Base-by-base conservation (phyloP, 495 filamentous ascomycete species). In the Podospora bellae-mahoneyi region DNA sequence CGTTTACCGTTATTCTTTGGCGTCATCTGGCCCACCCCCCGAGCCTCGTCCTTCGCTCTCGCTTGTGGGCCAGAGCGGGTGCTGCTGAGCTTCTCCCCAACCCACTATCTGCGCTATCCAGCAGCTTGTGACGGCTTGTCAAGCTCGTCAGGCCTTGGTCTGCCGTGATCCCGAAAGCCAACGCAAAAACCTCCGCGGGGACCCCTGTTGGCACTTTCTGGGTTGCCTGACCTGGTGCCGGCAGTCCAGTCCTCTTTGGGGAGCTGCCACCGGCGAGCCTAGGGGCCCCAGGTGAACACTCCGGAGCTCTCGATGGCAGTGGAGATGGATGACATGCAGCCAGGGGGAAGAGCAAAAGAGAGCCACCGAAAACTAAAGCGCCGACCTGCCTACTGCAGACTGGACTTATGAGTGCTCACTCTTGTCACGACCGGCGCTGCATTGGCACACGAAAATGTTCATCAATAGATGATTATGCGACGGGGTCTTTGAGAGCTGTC, bases 121-220 rank as follows among this genome's bases (percentile, higher is more conserved):
- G 5, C 19, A 58, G 55, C 55, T 64, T 58, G 53, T 44, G 34
- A 34, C 23, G 18, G 5, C 15, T 44, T 7, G 34, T 58, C 64
- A 57, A 34, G 61, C 58, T 62, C 65, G 62, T 63, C 62, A 48
- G 65, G 69, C 57, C 56, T 58, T 68, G 27, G 63, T 59, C 44
- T 71, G 63, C 66, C 69, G 69, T 64, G 63, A 19, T 64, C 64
- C 69, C 66, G 69, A 71, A 26, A 66, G 53, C 19, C 26, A 48
- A 26, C 19, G 6, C 54, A 30, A 54, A 55, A 48, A 65, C 16
- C 32, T 55, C 32, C 58, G 27, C 26, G 23, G 39, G 32, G 27
- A 28, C 34, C 62, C 57, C 59, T 67, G 65, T 4, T 55, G 48
- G 28, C 60, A 59, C 28, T 60, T 60, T 44, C 57, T 58, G 55